Evolutionary conservation across 139 green algal species (phyloP).

Genomic region (Spirogloea muscicola): DNA sequence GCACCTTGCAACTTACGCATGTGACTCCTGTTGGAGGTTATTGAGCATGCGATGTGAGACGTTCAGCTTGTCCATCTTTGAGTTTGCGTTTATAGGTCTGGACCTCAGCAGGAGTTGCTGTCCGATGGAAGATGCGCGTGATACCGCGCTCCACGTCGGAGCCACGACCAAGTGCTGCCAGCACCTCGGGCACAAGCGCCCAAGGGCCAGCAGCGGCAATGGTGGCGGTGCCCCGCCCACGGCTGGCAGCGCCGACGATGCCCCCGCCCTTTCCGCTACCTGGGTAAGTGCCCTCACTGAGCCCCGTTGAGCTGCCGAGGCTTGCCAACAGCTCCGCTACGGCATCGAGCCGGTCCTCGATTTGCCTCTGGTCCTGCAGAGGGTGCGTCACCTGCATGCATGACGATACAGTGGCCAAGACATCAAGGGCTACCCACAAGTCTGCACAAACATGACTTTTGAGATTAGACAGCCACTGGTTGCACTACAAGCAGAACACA

Average conservation of each 20-base stretch:
- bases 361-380: background rate
- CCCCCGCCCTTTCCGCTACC: conserved; percentile 9
- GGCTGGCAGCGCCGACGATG: background rate
- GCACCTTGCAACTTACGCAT: background rate
- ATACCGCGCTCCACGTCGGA: conserved; percentile 75
- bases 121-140: conserved; percentile 68
- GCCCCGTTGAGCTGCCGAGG: background rate
- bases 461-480: no score
- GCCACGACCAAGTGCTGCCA: conserved; percentile 40
- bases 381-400: conserved; percentile 27
- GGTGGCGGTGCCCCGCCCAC: background rate
- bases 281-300: conserved; percentile 10
- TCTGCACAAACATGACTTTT: no score
- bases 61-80: no score
- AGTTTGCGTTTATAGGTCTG: conserved; percentile 14
- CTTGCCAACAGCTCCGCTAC: conserved; percentile 63
- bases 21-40: background rate
- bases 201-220: background rate
- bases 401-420: background rate
- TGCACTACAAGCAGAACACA: no score
- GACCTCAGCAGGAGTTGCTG: conserved; percentile 69
- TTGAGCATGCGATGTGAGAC: background rate
- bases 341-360: conserved; percentile 58
- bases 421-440: no score
- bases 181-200: background rate